Percentiles rank a stretch among this genome's conserved stretches.
These are phyloP conservation scores for Trametes versicolor DNA, from an alignment of 1,284 basidiomycete species.

Conservation along the genomic window DNA sequence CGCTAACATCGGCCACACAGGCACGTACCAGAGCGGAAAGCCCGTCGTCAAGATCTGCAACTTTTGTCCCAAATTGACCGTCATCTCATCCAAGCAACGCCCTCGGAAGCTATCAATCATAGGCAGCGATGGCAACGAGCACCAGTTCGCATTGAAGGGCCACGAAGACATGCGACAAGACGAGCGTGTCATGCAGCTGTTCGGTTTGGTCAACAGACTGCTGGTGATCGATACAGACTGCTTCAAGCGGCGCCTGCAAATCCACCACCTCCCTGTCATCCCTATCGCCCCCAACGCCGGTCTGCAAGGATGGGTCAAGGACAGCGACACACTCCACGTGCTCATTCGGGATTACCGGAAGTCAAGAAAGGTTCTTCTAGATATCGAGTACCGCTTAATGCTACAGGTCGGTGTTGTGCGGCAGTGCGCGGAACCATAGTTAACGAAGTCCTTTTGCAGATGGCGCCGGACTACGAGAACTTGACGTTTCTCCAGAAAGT, in stretches of 20 bases:
- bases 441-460: slow-evolving; percentile 58
- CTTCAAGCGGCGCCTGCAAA: slow-evolving; percentile 96
- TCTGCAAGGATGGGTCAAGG: slow-evolving; percentile 94
- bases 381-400: slow-evolving; percentile 99
- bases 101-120: slow-evolving; percentile 90
- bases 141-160: slow-evolving; percentile 95
- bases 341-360: slow-evolving; percentile 97
- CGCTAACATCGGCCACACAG: slow-evolving; percentile 50
- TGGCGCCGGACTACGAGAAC: slow-evolving; percentile 99
- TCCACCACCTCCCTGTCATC: slow-evolving; percentile 94
- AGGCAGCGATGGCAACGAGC: slow-evolving; percentile 94
- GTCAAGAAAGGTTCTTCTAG: slow-evolving; percentile 94
- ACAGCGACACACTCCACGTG: slow-evolving; percentile 97
- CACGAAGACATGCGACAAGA: slow-evolving; percentile 97
- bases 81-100: slow-evolving; percentile 98
- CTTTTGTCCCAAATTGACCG: slow-evolving; percentile 88
- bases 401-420: slow-evolving; percentile 69
- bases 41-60: slow-evolving; percentile 86
- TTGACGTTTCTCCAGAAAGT: slow-evolving; percentile 97
- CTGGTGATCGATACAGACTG: slow-evolving; percentile 93
- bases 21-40: slow-evolving; percentile 94
- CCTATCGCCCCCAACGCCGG: slow-evolving; percentile 98
- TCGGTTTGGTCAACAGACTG: slow-evolving; percentile 96
- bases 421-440: neutral
- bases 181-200: slow-evolving; percentile 99